Evolutionary conservation across 108 stramenopile genomes (phyloP), one percentile per base, ranked within the genome.

Genomic region (Skeletonema tropicum): DNA sequence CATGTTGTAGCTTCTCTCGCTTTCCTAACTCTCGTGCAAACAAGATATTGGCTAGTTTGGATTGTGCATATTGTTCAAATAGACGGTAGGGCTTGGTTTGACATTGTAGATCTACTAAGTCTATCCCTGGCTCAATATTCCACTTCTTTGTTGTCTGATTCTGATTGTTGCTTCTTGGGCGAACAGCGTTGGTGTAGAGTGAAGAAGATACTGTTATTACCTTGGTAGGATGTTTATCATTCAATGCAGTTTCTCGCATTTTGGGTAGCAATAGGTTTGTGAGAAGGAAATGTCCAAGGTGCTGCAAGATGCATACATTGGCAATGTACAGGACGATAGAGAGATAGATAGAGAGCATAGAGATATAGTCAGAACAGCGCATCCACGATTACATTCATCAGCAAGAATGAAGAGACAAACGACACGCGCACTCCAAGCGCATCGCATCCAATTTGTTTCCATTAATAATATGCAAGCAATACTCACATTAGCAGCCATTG

Each of bases 41-140:
- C 48, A 95, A 64, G 23, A 97, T 80, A 78, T 97, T 97, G 64
- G 94, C 94, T 35, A 97, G 71, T 76, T 97, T 97, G 19, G 87
- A 83, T 62, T 89, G 89, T n/a, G 86, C 82, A 71, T 97, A 97
- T 73, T 93, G 92, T 48, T 84, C 86, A 86, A 97, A 95, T 33
- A 97, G 57, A 12, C 88, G 75, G 57, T 97, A 97, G 10, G 33
- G 57, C 26, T 57, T 83, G 0, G 70, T 60, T 13, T 83, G 65
- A 64, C 93, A 94, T 46, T 84, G 80, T 55, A 92, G 73, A 75
- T 97, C 96, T 8, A 80, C 60, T 29, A 90, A 89, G 45, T 94
- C 86, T 48, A 90, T 87, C 29, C 87, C 87, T 15, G 67, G 57
- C 39, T 82, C 68, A 36, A 2, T 69, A 23, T 30, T 60, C 64